A percentile compares a stretch with the other conserved stretches of the same genome.
These are phyloP conservation scores for Pseudonitzschia multiseries DNA, from an alignment of 108 stramenopile genomes.

Conservation along the genomic window DNA sequence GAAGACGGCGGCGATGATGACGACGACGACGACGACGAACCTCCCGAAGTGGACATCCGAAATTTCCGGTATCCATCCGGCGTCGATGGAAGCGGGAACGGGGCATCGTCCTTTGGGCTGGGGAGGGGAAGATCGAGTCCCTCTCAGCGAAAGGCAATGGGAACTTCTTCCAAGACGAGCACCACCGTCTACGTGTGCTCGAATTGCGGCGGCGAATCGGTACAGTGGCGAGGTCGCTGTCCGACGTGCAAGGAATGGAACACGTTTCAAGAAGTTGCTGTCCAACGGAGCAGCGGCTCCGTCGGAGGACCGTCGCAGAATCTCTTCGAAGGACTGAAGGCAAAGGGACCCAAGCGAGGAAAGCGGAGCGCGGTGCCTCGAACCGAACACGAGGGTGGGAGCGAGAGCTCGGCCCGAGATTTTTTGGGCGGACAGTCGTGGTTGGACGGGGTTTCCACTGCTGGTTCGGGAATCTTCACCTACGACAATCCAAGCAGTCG, in stretches of 20 bases:
- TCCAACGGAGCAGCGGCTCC: constrained; percentile 21
- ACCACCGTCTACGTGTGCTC: constrained; percentile 64
- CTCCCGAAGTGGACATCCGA: constrained; percentile 57
- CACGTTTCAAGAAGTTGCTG: constrained; percentile 76
- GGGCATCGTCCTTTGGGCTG: constrained; percentile 15
- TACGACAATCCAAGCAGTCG: constrained; percentile 8
- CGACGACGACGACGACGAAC: constrained; percentile 64
- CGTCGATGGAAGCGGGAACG: constrained; percentile 11
- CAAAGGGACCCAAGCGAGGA: neutral
- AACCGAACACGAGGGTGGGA: neutral
- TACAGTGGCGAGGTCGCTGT: constrained; percentile 92
- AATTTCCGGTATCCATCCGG: constrained; percentile 46
- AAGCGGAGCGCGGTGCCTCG: neutral
- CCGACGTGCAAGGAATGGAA: constrained; percentile 92
- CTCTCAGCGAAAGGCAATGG: constrained; percentile 53
- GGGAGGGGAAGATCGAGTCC: constrained; percentile 41
- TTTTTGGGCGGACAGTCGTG: constrained; percentile 41
- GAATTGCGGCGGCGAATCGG: constrained; percentile 86
- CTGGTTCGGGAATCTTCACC: neutral
- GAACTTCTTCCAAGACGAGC: constrained; percentile 39
- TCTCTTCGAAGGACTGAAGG: neutral
- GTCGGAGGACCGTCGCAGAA: constrained; percentile 11
- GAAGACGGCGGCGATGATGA: constrained; percentile 48
- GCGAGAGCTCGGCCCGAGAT: neutral
- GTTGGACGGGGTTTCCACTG: constrained; percentile 56